phyloP scores from a whole-genome alignment of 257 asterid genomes.

The Solanum pennellii region DNA sequence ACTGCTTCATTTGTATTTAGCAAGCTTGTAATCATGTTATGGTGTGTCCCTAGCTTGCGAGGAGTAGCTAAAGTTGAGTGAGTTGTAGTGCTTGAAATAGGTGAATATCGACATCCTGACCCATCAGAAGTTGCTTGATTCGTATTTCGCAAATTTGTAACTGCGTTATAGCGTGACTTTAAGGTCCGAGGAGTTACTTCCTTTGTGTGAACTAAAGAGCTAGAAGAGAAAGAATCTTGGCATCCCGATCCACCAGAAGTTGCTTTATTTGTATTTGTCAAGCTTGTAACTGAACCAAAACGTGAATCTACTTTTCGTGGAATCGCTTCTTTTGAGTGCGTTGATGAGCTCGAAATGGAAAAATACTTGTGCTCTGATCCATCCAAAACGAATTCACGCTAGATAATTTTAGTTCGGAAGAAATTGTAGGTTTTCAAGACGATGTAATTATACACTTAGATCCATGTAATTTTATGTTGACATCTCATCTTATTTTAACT shows the following conservation, averaged over 20 bases:
- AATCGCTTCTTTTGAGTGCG: background rate
- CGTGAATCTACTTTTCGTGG: background rate
- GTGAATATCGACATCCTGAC: too few relatives aligned
- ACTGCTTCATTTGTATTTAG: background rate
- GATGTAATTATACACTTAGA: background rate
- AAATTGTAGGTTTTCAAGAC: background rate
- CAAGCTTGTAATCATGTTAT: too few relatives aligned
- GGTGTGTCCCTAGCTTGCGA: too few relatives aligned
- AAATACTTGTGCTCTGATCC: background rate
- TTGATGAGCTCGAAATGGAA: background rate
- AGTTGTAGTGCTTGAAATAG: too few relatives aligned
- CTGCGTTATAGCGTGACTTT: too few relatives aligned
- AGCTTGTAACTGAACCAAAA: background rate
- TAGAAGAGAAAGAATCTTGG: too few relatives aligned
- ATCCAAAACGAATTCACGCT: background rate
- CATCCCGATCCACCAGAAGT: background rate
- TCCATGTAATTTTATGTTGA: too few relatives aligned
- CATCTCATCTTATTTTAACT: background rate
- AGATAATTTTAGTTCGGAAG: background rate
- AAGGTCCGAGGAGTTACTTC: too few relatives aligned
- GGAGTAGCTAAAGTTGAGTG: too few relatives aligned
- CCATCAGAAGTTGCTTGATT: too few relatives aligned
- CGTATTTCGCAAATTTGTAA: too few relatives aligned
- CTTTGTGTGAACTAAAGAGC: too few relatives aligned
- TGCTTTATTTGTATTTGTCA: background rate